A percentile compares a stretch with the other conserved stretches of the same genome.
These are phyloP conservation scores for Urtica urens DNA, from an alignment of 306 rosid species.

Conservation along the genomic window DNA sequence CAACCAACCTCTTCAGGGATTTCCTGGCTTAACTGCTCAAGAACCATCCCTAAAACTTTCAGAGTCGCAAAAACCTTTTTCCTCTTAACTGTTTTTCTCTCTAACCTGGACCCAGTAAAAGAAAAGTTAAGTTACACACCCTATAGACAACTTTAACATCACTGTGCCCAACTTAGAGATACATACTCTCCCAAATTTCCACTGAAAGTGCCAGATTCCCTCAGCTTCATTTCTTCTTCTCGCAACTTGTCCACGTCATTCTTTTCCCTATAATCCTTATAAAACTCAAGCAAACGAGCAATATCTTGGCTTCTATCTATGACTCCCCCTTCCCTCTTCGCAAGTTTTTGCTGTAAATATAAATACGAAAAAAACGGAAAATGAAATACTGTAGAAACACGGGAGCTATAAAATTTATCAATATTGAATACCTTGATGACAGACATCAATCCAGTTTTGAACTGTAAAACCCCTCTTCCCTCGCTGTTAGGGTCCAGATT, in stretches of 20 bases:
- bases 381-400: not conserved
- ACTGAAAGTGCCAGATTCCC: slow-evolving; percentile 79
- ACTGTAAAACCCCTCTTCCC: slow-evolving; percentile 95
- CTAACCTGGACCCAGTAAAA: slow-evolving; percentile 46
- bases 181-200: slow-evolving; percentile 89
- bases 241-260: slow-evolving; percentile 62
- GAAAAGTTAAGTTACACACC: slow-evolving; percentile 1
- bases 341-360: slow-evolving; percentile 77
- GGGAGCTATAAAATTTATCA: slow-evolving; percentile 1
- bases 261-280: slow-evolving; percentile 61
- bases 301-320: slow-evolving; percentile 87
- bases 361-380: slow-evolving; percentile 3
- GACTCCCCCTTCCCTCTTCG: slow-evolving; percentile 63
- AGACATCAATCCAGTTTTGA: slow-evolving; percentile 94
- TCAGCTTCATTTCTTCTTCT: slow-evolving; percentile 71
- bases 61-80: slow-evolving; percentile 84
- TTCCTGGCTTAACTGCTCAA: slow-evolving; percentile 65
- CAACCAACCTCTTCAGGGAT: slow-evolving; percentile 82
- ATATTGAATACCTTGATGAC: slow-evolving; percentile 73
- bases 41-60: slow-evolving; percentile 64
- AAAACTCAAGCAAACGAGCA: slow-evolving; percentile 68
- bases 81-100: slow-evolving; percentile 71
- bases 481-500: slow-evolving; percentile 91
- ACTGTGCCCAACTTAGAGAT: too few relatives aligned
- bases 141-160: too few relatives aligned